Conservation (phyloP, 306 rosid genomes). For the Delonix regia region DNA sequence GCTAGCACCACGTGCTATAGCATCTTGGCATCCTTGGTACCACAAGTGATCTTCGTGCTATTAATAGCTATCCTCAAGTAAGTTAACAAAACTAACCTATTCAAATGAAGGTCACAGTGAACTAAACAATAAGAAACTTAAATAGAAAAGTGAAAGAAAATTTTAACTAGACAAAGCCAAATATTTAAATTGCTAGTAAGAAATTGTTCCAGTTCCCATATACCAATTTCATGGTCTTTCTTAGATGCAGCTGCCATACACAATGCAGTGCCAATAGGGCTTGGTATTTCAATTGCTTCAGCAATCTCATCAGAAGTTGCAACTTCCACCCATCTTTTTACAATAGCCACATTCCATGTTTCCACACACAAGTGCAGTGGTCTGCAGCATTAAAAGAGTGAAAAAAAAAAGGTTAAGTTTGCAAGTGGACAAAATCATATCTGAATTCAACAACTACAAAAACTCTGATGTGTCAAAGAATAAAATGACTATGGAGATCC, state of each 20-base stretch:
- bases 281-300: conserved; percentile 64
- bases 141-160: background rate
- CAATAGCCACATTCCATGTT: conserved; percentile 76
- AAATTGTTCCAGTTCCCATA: background rate
- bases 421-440: background rate
- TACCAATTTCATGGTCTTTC: conserved; percentile 79
- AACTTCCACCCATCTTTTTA: conserved; percentile 75
- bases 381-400: conserved; percentile 44
- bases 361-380: conserved; percentile 82
- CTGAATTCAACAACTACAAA: conserved; percentile 1
- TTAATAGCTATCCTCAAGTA: background rate
- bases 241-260: conserved; percentile 82
- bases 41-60: background rate
- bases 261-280: conserved; percentile 70
- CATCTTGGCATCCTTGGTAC: background rate
- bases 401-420: conserved; percentile 11
- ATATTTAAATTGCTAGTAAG: background rate
- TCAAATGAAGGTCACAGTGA: background rate
- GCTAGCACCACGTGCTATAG: background rate
- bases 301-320: conserved; percentile 67
- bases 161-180: background rate
- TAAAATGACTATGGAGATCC: background rate
- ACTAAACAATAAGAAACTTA: background rate
- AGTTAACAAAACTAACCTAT: background rate
- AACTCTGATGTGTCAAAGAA: background rate